phyloP scores from a whole-genome alignment of 2,329 filamentous ascomycete species.

The Penicillium nordicum region DNA sequence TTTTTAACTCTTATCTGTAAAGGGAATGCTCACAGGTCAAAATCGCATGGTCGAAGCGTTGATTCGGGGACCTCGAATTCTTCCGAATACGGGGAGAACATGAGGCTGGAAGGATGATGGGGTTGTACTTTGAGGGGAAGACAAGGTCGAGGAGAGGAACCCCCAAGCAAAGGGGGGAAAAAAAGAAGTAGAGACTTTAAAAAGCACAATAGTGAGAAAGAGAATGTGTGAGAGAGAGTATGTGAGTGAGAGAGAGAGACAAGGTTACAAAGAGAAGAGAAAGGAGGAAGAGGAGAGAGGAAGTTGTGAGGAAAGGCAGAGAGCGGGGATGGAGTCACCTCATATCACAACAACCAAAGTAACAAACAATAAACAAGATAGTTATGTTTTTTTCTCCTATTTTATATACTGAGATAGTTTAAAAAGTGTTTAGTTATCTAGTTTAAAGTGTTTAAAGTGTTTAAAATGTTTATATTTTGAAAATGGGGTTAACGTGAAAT shows the following conservation, averaged over 20 bases:
- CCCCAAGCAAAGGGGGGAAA: neutral
- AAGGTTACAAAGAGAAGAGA: slow-evolving; percentile 11
- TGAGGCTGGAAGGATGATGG: slow-evolving; percentile 19
- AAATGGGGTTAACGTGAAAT: no score
- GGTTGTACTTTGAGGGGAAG: neutral
- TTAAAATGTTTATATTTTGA: neutral
- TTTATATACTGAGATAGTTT: neutral
- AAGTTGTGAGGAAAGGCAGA: slow-evolving; percentile 13
- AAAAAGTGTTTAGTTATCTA: neutral
- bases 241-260: slow-evolving; percentile 14
- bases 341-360: slow-evolving; percentile 18
- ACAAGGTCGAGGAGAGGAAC: slow-evolving; percentile 4
- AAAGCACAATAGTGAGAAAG: slow-evolving; percentile 7
- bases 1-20: slow-evolving; percentile 5
- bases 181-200: slow-evolving; percentile 9
- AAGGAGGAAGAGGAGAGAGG: slow-evolving; percentile 2
- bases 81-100: slow-evolving; percentile 30
- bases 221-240: slow-evolving; percentile 4
- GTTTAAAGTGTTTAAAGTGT: neutral
- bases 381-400: neutral
- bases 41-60: slow-evolving; percentile 29
- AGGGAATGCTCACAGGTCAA: slow-evolving; percentile 25
- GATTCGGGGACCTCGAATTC: slow-evolving; percentile 29
- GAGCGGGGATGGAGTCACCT: slow-evolving; percentile 27
- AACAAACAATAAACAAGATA: neutral